These are phyloP conservation scores for Aschersonia sp. DNA, from an alignment of 2,329 filamentous ascomycete species.

Conservation along the genomic window DNA sequence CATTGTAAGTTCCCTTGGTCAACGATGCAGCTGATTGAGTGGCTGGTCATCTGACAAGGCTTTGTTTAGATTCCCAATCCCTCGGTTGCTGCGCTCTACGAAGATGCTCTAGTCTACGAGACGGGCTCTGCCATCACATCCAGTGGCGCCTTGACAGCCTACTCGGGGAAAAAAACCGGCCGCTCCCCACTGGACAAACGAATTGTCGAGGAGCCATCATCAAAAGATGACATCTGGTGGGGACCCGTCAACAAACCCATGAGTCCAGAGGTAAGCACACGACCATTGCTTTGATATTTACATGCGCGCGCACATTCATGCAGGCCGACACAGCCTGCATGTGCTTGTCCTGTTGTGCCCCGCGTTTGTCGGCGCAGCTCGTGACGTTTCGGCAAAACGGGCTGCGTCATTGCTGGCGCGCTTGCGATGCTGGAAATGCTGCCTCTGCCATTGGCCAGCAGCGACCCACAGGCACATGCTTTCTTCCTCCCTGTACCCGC, in stretches of 20 bases:
- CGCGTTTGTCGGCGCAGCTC: not conserved
- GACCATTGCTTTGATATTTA: slow-evolving; percentile 2
- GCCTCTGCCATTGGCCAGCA: not conserved
- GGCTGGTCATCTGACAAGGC: not conserved
- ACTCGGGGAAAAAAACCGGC: slow-evolving; percentile 96
- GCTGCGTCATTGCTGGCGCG: too few relatives aligned
- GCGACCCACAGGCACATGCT: slow-evolving; percentile 2
- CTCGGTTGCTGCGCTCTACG: slow-evolving; percentile 88
- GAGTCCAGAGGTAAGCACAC: slow-evolving; percentile 59
- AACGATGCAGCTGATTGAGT: not conserved
- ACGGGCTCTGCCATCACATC: slow-evolving; percentile 95
- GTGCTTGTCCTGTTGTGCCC: not conserved
- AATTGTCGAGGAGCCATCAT: slow-evolving; percentile 81
- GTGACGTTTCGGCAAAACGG: not conserved
- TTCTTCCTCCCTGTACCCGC: not conserved
- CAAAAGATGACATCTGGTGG: slow-evolving; percentile 95
- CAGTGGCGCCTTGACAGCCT: slow-evolving; percentile 85
- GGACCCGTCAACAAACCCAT: slow-evolving; percentile 99
- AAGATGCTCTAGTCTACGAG: slow-evolving; percentile 94
- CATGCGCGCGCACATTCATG: not conserved
- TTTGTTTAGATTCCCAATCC: slow-evolving; percentile 61
- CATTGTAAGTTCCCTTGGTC: slow-evolving; percentile 50
- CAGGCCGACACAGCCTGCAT: not conserved
- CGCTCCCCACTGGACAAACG: slow-evolving; percentile 95
- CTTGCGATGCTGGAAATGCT: not conserved